Base-by-base conservation (phyloP, 2,329 filamentous ascomycete genomes). In the Colletotrichum liriopes region DNA sequence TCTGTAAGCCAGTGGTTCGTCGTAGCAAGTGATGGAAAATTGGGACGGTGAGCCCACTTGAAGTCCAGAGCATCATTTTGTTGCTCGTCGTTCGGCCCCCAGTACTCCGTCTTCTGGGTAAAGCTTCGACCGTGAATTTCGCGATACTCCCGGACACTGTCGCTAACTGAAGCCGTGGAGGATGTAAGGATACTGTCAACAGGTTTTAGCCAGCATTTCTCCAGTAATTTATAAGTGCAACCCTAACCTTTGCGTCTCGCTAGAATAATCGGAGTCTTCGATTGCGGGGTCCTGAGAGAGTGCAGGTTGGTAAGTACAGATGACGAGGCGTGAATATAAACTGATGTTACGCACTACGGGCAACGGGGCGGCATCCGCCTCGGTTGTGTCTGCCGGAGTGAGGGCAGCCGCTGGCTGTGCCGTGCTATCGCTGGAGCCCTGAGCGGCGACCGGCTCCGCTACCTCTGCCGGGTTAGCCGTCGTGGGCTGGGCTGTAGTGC, bases 121-220 rank as follows among this genome's bases (percentile, higher is more conserved):
- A 75, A 81, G 1, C 77, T 79, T 5, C 79, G 79, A 1, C 78
- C 78, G 43, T 81, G 78, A 16, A 82, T 71, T n/a, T 71, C 73
- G 49, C 80, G 78, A 65, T 81, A 81, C 47, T 81, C 75, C 11
- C 77, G 75, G 54, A 82, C 78, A 65, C 78, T 81, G 5, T 78
- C 78, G 5, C 76, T 77, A 1, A 82, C 71, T 11, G 80, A 82
- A 0, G 76, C 75, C 0, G 79, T 81, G 2, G 79, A 80, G 1
- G 63, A 20, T 35, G 51, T 37, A 2, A 16, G 18, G 6, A 49
- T 11, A 37, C 63, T 65, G 39, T 14, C 7, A 11, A 23, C 4
- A 16, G 3, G 0, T 2, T 16, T 18, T 26, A 29, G 23, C 26
- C 5, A 7, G 23, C 9, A 2, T 5, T 51, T 7, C 9, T 12